A percentile compares a stretch with the other conserved stretches of the same genome.
These are phyloP conservation scores for Brassica incana DNA, from an alignment of 345 rosid genomes.

Conservation along the genomic window DNA sequence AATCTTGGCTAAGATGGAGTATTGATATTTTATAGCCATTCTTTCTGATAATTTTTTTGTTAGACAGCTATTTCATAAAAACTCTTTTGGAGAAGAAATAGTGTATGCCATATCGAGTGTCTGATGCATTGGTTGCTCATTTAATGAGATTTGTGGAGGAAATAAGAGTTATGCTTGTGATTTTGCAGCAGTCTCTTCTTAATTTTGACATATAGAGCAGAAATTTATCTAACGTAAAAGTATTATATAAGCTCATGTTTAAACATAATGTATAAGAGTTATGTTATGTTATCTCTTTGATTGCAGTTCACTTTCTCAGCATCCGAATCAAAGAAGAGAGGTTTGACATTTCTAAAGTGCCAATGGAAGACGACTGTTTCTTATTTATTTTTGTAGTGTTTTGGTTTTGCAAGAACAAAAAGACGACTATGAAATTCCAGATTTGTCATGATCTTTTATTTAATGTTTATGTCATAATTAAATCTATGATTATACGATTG, in stretches of 20 bases:
- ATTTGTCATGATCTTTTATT: not conserved
- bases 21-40: constrained; percentile 30
- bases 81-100: constrained; percentile 91
- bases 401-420: not conserved
- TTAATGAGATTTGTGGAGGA: constrained; percentile 81
- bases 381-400: not conserved
- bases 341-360: constrained; percentile 91
- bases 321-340: constrained; percentile 81
- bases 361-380: constrained; percentile 84
- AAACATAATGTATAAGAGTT: constrained; percentile 41
- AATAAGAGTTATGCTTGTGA: constrained; percentile 86
- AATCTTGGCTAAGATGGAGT: constrained; percentile 87
- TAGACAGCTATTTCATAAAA: constrained; percentile 84
- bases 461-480: too few species aligned
- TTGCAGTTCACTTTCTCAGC: constrained; percentile 59
- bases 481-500: too few species aligned
- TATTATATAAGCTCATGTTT: not conserved
- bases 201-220: constrained; percentile 45
- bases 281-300: constrained; percentile 52
- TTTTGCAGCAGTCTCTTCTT: constrained; percentile 97
- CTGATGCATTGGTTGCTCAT: constrained; percentile 79
- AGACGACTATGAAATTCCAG: not conserved
- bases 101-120: constrained; percentile 78
- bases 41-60: not conserved
- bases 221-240: too few species aligned